Evolutionary conservation across 352 stramenopile species (phyloP).

Genomic region (Pythium diclinum): DNA sequence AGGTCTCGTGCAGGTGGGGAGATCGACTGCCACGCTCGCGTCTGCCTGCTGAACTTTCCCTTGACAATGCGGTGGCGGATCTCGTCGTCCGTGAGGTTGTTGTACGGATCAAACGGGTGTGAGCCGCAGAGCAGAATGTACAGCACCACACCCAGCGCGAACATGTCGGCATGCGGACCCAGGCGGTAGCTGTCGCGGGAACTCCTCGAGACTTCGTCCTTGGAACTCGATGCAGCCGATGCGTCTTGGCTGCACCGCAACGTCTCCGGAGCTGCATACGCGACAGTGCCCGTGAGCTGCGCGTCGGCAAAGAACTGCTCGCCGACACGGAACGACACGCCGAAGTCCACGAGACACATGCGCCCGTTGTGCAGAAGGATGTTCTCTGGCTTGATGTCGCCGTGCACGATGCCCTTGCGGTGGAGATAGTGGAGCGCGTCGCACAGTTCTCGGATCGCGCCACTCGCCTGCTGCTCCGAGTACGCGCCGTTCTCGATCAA

Average conservation of each 20-base stretch:
- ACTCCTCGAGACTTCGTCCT: constrained; percentile 29
- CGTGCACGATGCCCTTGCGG: constrained; percentile 84
- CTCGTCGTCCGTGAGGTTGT: constrained; percentile 84
- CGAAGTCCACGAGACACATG: constrained; percentile 88
- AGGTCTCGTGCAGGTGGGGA: constrained; percentile 61
- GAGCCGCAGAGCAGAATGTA: constrained; percentile 85
- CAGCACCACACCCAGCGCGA: constrained; percentile 75
- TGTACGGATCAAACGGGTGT: constrained; percentile 84
- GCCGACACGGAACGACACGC: constrained; percentile 74
- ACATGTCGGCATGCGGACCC: constrained; percentile 77
- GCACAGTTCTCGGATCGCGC: constrained; percentile 65
- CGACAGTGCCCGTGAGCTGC: constrained; percentile 70
- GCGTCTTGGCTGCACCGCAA: constrained; percentile 39
- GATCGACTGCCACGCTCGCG: constrained; percentile 68
- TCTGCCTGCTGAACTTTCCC: constrained; percentile 72
- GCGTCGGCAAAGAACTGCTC: constrained; percentile 74
- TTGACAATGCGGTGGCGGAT: constrained; percentile 79
- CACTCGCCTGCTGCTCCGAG: constrained; percentile 75
- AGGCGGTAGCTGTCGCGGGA: constrained; percentile 41
- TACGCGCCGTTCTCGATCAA: constrained; percentile 84
- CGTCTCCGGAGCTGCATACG: constrained; percentile 74
- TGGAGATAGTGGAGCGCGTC: constrained; percentile 84
- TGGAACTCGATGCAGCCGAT: constrained; percentile 20
- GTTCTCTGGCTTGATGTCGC: constrained; percentile 89
- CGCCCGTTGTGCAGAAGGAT: constrained; percentile 67